Conservation (phyloP, 2,329 filamentous ascomycete genomes). For the Epichloe coenophiala region DNA sequence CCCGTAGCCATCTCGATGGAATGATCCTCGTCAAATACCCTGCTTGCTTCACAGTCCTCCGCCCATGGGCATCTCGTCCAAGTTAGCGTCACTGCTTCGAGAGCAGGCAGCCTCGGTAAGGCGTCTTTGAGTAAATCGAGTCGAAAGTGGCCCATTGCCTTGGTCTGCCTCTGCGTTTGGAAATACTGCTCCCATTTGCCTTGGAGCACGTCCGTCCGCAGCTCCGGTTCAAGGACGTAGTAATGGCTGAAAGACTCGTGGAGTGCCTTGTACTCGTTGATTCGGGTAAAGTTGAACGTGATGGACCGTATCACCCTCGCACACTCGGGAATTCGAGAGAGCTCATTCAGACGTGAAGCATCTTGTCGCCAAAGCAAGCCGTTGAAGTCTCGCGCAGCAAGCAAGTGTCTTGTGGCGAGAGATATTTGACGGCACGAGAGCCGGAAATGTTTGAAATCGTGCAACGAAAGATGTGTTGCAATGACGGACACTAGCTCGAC, state of each 20-base stretch:
- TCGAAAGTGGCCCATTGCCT: background rate
- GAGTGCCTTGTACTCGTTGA: slow-evolving; percentile 27
- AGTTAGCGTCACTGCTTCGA: slow-evolving; percentile 11
- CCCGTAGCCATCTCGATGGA: slow-evolving; percentile 9
- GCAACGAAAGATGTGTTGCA: slow-evolving; percentile 25
- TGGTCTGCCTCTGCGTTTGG: slow-evolving; percentile 19
- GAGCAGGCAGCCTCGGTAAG: slow-evolving; percentile 9
- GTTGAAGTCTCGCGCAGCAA: slow-evolving; percentile 27
- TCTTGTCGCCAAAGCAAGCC: slow-evolving; percentile 32
- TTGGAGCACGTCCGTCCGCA: slow-evolving; percentile 20
- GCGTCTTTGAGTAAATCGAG: slow-evolving; percentile 1
- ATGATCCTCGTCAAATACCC: slow-evolving; percentile 6
- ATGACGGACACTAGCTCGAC: slow-evolving; percentile 29
- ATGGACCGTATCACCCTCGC: slow-evolving; percentile 27
- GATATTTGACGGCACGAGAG: slow-evolving; percentile 24
- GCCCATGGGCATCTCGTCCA: slow-evolving; percentile 14
- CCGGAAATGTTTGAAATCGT: slow-evolving; percentile 27
- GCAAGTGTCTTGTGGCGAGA: slow-evolving; percentile 28
- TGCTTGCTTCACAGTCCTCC: background rate
- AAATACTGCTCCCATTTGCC: slow-evolving; percentile 24
- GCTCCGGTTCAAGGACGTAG: slow-evolving; percentile 23
- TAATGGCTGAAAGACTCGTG: slow-evolving; percentile 22
- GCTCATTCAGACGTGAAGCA: slow-evolving; percentile 27
- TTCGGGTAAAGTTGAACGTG: slow-evolving; percentile 31
- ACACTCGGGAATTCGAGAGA: slow-evolving; percentile 29